Evolutionary conservation across 148 eudicot genomes (phyloP).

Genomic region (Cornus kousa): DNA sequence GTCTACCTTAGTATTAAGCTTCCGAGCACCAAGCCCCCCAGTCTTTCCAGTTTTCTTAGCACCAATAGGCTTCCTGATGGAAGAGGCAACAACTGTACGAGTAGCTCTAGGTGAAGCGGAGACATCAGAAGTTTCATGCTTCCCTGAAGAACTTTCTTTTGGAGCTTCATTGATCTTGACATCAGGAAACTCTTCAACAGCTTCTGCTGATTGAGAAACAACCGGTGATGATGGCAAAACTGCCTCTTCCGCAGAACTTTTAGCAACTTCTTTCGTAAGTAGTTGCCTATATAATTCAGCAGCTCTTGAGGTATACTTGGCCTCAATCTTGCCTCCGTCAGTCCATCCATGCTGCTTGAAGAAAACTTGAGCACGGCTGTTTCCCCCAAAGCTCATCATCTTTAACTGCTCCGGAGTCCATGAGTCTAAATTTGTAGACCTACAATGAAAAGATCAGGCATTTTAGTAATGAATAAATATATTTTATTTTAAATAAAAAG

Average conservation of each 20-base stretch:
- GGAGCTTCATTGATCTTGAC: constrained; percentile 34
- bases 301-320: constrained; percentile 95
- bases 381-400: constrained; percentile 90
- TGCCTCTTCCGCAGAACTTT: constrained; percentile 62
- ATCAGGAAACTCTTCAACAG: constrained; percentile 60
- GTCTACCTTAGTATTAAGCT: constrained; percentile 78
- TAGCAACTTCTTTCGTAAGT: constrained; percentile 93
- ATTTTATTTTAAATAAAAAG: not conserved
- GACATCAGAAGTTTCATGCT: constrained; percentile 45
- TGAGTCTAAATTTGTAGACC: constrained; percentile 96
- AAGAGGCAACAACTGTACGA: constrained; percentile 33
- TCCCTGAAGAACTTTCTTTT: constrained; percentile 42
- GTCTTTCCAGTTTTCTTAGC: constrained; percentile 80
- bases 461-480: not conserved
- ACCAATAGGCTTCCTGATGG: constrained; percentile 80
- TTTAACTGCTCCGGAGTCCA: constrained; percentile 96
- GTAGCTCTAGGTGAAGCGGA: constrained; percentile 56
- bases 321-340: constrained; percentile 93
- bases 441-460: constrained; percentile 21
- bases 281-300: constrained; percentile 87
- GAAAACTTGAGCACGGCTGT: constrained; percentile 88
- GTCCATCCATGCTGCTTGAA: constrained; percentile 99
- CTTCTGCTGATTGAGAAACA: constrained; percentile 53
- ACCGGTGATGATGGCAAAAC: constrained; percentile 77
- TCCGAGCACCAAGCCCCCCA: constrained; percentile 95